Base-by-base conservation (phyloP, 805 yeast species). In the Barnettozyma populi region DNA sequence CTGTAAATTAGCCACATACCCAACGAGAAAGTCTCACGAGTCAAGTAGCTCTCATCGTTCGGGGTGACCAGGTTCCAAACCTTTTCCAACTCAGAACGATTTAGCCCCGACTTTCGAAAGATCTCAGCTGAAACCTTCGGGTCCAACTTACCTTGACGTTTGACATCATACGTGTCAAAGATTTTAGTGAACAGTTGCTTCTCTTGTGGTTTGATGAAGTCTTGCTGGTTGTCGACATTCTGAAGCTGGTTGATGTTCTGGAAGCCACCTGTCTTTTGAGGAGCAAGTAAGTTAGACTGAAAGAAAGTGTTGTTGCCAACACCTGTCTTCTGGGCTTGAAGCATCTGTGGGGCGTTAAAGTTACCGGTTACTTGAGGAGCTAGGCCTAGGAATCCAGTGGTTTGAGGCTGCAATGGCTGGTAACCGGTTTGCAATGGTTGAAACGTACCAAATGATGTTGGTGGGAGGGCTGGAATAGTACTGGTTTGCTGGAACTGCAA, bases 1-100 rank as follows among this genome's bases (percentile, higher is more conserved):
- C 97, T 79, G 68, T 94, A 92, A 39, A 92, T 92, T 50, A 92
- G 73, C 73, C 95, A 97, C 98, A 92, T 94, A 29, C 98, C 97
- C 32, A 94, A 90, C 0, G 96, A 85, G 70, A 92, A 94, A 65
- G 89, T 96, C 63, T 92, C 97, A 59, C 80, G 82, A 63, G 87
- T 86, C 55, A 92, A 78, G 61, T 79, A 81, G 5, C 97, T 97
- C 47, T 84, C 76, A 64, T 90, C 86, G 47, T 83, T 82, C 14
- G 83, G 77, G 64, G 94, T 98, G 47, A 90, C 79, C 55, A 92
- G 74, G 43, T 80, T 86, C 99, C 99, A 92, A 52, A 94, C 90
- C 37, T 82, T 75, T 65, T 90, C 98, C 52, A 92, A 74, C 59
- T 90, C 97, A 5, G 80, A 73, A 65, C 97, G 81, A 47, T 82